phyloP scores from a whole-genome alignment of 2,329 filamentous ascomycete species.

The Davidsoniella neocaledoniae region DNA sequence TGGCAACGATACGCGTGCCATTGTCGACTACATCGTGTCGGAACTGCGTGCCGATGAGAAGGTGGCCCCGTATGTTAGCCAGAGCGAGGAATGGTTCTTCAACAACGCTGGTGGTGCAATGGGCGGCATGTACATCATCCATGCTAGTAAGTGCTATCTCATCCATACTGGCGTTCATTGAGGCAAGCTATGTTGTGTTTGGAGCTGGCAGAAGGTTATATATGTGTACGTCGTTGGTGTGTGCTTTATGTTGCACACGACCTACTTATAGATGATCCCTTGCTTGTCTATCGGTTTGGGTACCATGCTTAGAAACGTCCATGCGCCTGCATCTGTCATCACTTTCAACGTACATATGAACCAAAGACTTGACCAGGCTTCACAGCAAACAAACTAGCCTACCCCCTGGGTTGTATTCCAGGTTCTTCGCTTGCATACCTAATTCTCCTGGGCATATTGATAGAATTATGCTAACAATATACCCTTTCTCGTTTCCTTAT shows the following conservation, averaged over 20 bases:
- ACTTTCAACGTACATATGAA: no score
- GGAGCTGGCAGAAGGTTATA: no score
- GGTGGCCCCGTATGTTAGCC: conserved; percentile 40
- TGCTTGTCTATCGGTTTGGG: no score
- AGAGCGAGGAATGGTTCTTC: conserved; percentile 71
- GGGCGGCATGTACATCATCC: conserved; percentile 82
- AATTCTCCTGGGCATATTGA: background rate
- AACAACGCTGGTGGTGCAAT: conserved; percentile 87
- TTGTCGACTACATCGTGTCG: conserved; percentile 52
- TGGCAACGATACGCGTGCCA: conserved; percentile 55
- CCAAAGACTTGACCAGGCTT: no score
- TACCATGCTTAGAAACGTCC: no score
- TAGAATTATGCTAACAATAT: conserved; percentile 4
- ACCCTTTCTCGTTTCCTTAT: background rate
- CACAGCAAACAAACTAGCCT: background rate
- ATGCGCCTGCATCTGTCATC: no score
- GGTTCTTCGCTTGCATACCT: background rate
- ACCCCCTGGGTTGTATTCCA: background rate
- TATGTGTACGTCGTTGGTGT: no score
- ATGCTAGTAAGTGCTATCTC: conserved; percentile 46
- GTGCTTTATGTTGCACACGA: no score
- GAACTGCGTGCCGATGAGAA: conserved; percentile 40
- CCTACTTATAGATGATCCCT: no score
- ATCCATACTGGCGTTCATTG: no score
- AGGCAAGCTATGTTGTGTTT: no score